Base-by-base conservation (phyloP, 1,284 basidiomycete genomes). In the Irpex rosettiformis region DNA sequence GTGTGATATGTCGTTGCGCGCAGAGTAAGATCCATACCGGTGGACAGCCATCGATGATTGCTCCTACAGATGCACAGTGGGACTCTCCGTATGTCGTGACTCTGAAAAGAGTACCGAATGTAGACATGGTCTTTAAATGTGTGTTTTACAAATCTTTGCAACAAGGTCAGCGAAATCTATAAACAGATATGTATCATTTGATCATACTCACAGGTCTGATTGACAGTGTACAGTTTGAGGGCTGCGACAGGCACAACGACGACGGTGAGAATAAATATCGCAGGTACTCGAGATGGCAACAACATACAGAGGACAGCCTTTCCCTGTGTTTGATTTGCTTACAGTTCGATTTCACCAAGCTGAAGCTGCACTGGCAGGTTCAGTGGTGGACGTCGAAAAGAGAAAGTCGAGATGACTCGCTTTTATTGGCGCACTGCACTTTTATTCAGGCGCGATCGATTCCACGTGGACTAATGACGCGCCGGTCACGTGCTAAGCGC, bases 1-100 rank as follows among this genome's bases (percentile, higher is more conserved):
- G 22, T 53, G 1, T 10, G 30, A 54, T 51, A 45, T 11, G 21
- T 21, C 16, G 27, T 30, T 2, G 22, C 10, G 22, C 7, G 48
- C 43, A 8, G 27, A 27, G 22, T 43, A 40, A 75, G 33, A 3
- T 16, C 5, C 86, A 61, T 72, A 95, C 93, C 40, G 97, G 96
- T 56, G 97, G 96, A 65, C 94, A 93, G 51, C 96, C 96, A 72
- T 98, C 97, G 69, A 99, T 89, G 76, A 99, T 98, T 61, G 93
- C 94, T 33, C 97, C 97, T 37, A 99, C 96, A 3, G 94, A 96
- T 59, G 93, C 86, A 74, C 97, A 98, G 72, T 99, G 97, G 61
- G 91, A 94, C 79, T 99, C 97, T 64, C 97, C 97, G 72, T 93
- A 99, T 62, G 97, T 99, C 60, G 96, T 96, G 43, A 99, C 96